Evolutionary conservation across 1,284 basidiomycete species (phyloP).

Genomic region (Pyrrhoderma noxium): DNA sequence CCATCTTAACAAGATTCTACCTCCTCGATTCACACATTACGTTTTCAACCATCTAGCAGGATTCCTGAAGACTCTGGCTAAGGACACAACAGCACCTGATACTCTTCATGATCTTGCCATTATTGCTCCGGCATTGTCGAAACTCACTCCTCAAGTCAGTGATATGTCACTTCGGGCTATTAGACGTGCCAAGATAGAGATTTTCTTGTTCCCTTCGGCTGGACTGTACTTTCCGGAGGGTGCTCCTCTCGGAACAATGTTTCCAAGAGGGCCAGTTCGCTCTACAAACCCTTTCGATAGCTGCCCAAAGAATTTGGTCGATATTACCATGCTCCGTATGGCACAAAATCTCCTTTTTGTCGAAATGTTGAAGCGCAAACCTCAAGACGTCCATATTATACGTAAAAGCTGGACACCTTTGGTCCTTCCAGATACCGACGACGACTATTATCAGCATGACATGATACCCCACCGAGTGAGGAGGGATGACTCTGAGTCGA

Average conservation of each 20-base stretch:
- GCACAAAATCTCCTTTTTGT: constrained; percentile 68
- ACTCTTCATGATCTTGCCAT: constrained; percentile 47
- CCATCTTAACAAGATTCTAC: constrained; percentile 46
- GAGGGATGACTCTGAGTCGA: background rate
- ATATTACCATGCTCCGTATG: constrained; percentile 57
- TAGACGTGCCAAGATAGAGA: constrained; percentile 66
- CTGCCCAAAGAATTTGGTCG: constrained; percentile 42
- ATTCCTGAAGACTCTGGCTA: constrained; percentile 54
- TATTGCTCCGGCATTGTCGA: constrained; percentile 49
- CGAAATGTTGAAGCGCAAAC: constrained; percentile 58
- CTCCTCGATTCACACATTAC: constrained; percentile 60
- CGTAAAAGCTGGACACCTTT: constrained; percentile 64
- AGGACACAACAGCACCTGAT: constrained; percentile 36
- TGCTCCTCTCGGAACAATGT: constrained; percentile 50
- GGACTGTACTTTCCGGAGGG: constrained; percentile 55
- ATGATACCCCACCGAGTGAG: background rate
- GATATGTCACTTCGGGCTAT: constrained; percentile 70
- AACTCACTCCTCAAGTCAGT: constrained; percentile 55
- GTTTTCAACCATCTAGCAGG: constrained; percentile 68
- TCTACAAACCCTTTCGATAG: constrained; percentile 40
- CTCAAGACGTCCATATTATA: constrained; percentile 63
- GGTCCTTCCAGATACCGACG: constrained; percentile 45
- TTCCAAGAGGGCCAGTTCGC: constrained; percentile 38
- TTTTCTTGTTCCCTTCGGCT: constrained; percentile 63
- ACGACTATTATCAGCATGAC: constrained; percentile 18